Conservation (phyloP, 495 filamentous ascomycete species). For the Hypoxylon fragiforme region DNA sequence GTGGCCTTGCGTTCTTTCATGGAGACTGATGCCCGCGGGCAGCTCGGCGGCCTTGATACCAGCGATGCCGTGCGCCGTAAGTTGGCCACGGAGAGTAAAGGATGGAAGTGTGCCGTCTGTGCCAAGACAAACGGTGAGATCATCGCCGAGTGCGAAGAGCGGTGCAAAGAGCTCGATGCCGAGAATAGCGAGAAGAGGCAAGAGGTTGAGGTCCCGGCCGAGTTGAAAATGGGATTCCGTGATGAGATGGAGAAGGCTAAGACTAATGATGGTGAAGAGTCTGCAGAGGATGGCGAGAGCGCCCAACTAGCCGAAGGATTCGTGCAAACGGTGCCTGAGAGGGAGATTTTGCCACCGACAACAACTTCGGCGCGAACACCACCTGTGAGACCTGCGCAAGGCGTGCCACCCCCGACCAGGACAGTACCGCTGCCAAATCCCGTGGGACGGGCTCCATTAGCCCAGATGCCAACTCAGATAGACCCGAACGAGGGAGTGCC, state of each 20-base stretch:
- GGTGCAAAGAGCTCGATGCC: slow-evolving; percentile 55
- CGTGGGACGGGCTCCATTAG: slow-evolving; percentile 5
- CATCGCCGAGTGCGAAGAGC: slow-evolving; percentile 65
- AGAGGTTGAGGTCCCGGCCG: slow-evolving; percentile 58
- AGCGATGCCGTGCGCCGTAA: slow-evolving; percentile 61
- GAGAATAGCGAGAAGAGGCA: slow-evolving; percentile 44
- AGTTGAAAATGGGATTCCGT: slow-evolving; percentile 61
- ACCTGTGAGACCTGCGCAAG: slow-evolving; percentile 32
- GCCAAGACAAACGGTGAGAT: slow-evolving; percentile 70
- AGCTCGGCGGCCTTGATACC: slow-evolving; percentile 87
- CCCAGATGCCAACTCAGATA: not conserved
- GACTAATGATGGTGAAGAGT: slow-evolving; percentile 8
- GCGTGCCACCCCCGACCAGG: slow-evolving; percentile 42
- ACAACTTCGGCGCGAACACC: slow-evolving; percentile 6
- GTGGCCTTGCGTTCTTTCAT: slow-evolving; percentile 73
- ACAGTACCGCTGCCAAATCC: slow-evolving; percentile 39
- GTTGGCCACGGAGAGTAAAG: slow-evolving; percentile 63
- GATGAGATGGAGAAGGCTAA: slow-evolving; percentile 52
- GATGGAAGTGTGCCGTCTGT: slow-evolving; percentile 69
- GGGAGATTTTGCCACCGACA: slow-evolving; percentile 5
- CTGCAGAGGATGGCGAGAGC: slow-evolving; percentile 41
- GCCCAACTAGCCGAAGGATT: slow-evolving; percentile 53
- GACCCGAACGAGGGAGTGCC: slow-evolving; percentile 49
- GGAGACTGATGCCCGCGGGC: slow-evolving; percentile 73
- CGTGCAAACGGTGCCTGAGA: slow-evolving; percentile 45